phyloP scores from a whole-genome alignment of 2,329 filamentous ascomycete genomes.

The Colletotrichum scovillei region DNA sequence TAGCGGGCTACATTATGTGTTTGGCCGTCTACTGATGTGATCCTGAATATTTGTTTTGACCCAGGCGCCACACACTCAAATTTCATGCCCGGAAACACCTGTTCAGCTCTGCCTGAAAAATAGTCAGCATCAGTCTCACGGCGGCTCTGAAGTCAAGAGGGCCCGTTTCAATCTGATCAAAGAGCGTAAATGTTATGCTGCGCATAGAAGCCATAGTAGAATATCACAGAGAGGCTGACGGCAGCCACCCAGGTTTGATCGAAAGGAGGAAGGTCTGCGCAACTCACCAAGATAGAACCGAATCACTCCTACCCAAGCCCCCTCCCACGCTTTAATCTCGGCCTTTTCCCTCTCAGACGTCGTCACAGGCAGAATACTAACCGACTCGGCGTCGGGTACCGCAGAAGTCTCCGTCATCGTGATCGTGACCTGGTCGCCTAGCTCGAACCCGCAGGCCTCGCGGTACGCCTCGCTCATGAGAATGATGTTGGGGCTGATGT shows the following conservation, averaged over 20 bases:
- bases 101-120: conserved; percentile 68
- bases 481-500: conserved; percentile 74
- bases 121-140: neutral
- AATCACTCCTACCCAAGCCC: conserved; percentile 20
- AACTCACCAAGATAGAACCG: conserved; percentile 24
- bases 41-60: conserved; percentile 70
- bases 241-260: neutral
- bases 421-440: conserved; percentile 74
- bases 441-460: conserved; percentile 76
- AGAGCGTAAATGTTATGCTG: neutral
- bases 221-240: neutral
- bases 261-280: neutral
- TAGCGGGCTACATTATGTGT: conserved; percentile 57
- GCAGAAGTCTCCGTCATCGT: conserved; percentile 64
- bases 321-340: conserved; percentile 51
- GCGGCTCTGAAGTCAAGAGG: conserved; percentile 22
- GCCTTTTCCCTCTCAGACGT: conserved; percentile 28
- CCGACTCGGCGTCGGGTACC: conserved; percentile 65
- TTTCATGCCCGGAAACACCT: conserved; percentile 75
- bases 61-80: conserved; percentile 72
- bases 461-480: conserved; percentile 81
- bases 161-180: neutral
- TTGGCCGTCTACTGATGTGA: conserved; percentile 66
- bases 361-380: conserved; percentile 47
- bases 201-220: neutral